Percentiles rank a stretch among this genome's conserved stretches.
Evolutionary conservation across 192 early-diverging fungal species (phyloP).

Genomic region (Kickxella alabastrina): DNA sequence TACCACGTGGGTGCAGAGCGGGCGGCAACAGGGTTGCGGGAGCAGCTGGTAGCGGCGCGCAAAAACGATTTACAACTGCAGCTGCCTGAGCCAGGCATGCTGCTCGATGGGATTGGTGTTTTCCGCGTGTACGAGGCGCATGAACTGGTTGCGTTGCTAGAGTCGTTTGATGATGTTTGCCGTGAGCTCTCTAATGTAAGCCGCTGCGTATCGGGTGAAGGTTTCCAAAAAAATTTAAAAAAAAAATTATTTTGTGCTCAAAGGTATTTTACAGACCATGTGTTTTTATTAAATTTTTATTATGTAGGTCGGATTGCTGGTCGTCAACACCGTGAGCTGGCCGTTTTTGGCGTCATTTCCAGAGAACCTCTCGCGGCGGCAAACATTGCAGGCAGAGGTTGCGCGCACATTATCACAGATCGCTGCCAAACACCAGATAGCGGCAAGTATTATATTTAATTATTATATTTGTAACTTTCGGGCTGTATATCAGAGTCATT

Average conservation of each 20-base stretch:
- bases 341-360: constrained; percentile 34
- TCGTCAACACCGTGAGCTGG: constrained; percentile 36
- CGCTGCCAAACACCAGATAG: constrained; percentile 17
- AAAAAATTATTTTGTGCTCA: too few relatives aligned
- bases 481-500: too few relatives aligned
- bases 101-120: constrained; percentile 16
- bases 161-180: constrained; percentile 13
- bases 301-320: constrained; percentile 15
- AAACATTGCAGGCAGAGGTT: constrained; percentile 23
- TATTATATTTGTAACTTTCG: too few relatives aligned
- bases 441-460: constrained; percentile 6
- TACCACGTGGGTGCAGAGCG: constrained; percentile 8
- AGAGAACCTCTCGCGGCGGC: constrained; percentile 15
- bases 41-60: not conserved
- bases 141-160: constrained; percentile 24
- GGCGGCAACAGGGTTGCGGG: not conserved
- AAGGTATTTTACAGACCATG: not conserved
- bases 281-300: not conserved
- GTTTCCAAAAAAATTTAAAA: too few relatives aligned
- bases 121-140: constrained; percentile 31
- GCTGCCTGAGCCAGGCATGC: not conserved
- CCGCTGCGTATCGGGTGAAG: too few relatives aligned
- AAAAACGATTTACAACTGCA: not conserved
- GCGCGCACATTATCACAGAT: constrained; percentile 13
- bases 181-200: not conserved